Evolutionary conservation across 495 filamentous ascomycete species (phyloP), one percentile per base, ranked within the genome.

Genomic region (Penicillium longicatenatum): DNA sequence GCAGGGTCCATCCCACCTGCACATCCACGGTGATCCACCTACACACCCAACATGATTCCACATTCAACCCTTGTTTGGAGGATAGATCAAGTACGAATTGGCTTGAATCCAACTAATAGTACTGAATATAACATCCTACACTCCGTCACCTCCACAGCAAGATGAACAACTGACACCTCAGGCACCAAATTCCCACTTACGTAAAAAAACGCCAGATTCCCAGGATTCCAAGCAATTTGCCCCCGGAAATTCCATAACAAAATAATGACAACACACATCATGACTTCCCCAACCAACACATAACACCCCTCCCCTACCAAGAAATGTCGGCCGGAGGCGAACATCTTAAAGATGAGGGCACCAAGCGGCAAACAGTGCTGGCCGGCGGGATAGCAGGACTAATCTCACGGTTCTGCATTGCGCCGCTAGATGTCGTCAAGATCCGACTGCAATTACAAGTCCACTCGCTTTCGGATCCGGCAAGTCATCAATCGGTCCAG

Each of bases 361-460:
- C 92, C 57, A 86, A 83, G 68, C 75, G 82, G 53, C 92, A 97
- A 68, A 89, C 93, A 58, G 82, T 93, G 47, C 71, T 86, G 56
- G 93, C 94, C 42, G 94, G 94, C 60, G 91, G 88, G 16, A 86
- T 88, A 54, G 91, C 95, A 49, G 94, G 94, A 14, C 82, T 98
- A 54, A 83, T 98, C 52, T 94, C 94, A 51, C 86, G 94, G 85
- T 97, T 96, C 79, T 86, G 91, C 64, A 87, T 95, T 71, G 92
- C 92, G 50, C 92, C 92, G 54, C 87, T 97, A 52, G 92, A 97
- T 72, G 92, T 97, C 57, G 85, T 96, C 75, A 97, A 97, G 79
- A 97, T 97, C 75, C 88, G 92, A n/a, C 86, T 96, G 46, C 92
- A 97, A 67, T 82, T 97, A 37, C 92, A 96, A 74, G 86, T 86